Percentiles rank a stretch among this genome's conserved stretches.
Evolutionary conservation across 768 basidiomycete genomes (phyloP).

Genomic region (Ramaria rubella): DNA sequence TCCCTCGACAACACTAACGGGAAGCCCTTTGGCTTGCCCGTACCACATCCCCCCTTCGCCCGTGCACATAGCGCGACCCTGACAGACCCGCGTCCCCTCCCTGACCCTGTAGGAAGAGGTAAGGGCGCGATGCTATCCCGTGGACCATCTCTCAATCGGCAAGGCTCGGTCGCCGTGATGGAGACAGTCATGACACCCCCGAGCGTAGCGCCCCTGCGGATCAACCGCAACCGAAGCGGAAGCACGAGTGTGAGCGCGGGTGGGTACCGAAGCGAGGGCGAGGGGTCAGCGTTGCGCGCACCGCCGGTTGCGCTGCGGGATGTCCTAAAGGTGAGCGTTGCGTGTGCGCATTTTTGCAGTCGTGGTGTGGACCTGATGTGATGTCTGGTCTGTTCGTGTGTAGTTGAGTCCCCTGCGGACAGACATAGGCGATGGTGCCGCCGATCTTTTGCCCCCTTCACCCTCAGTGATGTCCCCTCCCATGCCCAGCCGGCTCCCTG

Average conservation of each 20-base stretch:
- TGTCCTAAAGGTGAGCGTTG: constrained; percentile 52
- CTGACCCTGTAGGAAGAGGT: constrained; percentile 7
- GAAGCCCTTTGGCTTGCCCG: not conserved
- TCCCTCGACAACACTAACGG: constrained; percentile 38
- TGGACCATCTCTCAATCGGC: constrained; percentile 40
- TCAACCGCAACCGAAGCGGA: constrained; percentile 32
- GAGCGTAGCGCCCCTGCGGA: constrained; percentile 39
- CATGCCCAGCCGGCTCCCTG: constrained; percentile 32
- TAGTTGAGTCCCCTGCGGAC: constrained; percentile 3
- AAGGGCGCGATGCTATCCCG: constrained; percentile 14
- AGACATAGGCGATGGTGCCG: constrained; percentile 59
- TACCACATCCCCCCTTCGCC: constrained; percentile 22
- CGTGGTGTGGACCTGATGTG: not conserved
- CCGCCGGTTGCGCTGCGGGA: constrained; percentile 55
- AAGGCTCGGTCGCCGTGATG: constrained; percentile 50
- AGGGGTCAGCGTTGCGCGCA: constrained; percentile 27
- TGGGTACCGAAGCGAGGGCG: constrained; percentile 32
- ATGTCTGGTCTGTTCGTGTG: too few relatives aligned
- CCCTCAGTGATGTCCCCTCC: constrained; percentile 41
- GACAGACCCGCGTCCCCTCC: not conserved
- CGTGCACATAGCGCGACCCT: constrained; percentile 32
- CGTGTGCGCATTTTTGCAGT: not conserved
- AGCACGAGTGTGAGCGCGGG: constrained; percentile 44
- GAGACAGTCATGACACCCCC: constrained; percentile 34
- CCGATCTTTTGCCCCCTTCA: constrained; percentile 68